These are phyloP conservation scores for Anthoceros angustus DNA, from an alignment of 225 moss, liverwort and hornwort genomes.

Conservation along the genomic window DNA sequence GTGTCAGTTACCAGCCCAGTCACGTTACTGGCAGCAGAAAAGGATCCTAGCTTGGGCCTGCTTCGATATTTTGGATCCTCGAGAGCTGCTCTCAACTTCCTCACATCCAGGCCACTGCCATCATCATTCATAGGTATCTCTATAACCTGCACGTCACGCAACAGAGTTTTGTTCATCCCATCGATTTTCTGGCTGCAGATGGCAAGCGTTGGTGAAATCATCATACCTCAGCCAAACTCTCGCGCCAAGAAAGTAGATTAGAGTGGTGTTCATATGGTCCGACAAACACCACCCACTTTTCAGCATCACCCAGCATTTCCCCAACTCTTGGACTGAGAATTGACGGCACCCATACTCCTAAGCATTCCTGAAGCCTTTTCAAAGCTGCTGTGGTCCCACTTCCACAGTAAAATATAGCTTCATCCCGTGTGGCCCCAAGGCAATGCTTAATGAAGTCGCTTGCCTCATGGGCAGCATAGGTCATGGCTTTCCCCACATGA, in stretches of 20 bases:
- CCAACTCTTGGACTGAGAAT: slow-evolving; percentile 9
- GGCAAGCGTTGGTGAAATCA: too few species aligned
- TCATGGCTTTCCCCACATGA: slow-evolving; percentile 21
- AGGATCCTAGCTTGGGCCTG: slow-evolving; percentile 25
- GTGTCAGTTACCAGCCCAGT: slow-evolving; percentile 27
- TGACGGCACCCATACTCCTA: slow-evolving; percentile 15
- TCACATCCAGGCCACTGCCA: slow-evolving; percentile 12
- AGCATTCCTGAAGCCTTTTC: slow-evolving; percentile 26
- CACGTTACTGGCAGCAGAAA: slow-evolving; percentile 30
- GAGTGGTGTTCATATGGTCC: slow-evolving; percentile 38
- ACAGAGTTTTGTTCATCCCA: too few species aligned
- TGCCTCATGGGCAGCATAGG: slow-evolving; percentile 12
- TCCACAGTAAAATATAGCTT: slow-evolving; percentile 26
- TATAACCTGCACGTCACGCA: slow-evolving; percentile 15
- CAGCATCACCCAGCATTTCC: not conserved
- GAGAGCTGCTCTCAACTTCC: slow-evolving; percentile 15
- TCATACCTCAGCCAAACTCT: slow-evolving; percentile 28
- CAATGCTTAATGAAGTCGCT: slow-evolving; percentile 21
- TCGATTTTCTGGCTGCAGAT: too few species aligned
- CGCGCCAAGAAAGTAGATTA: slow-evolving; percentile 29
- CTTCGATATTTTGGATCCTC: slow-evolving; percentile 9
- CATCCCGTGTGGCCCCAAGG: slow-evolving; percentile 18
- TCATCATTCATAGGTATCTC: slow-evolving; percentile 14
- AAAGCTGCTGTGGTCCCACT: slow-evolving; percentile 24
- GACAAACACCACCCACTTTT: slow-evolving; percentile 31